Percentiles rank a stretch among this genome's conserved stretches.
phyloP scores from a whole-genome alignment of 441 rosid species.

The Flueggea neowawraea region DNA sequence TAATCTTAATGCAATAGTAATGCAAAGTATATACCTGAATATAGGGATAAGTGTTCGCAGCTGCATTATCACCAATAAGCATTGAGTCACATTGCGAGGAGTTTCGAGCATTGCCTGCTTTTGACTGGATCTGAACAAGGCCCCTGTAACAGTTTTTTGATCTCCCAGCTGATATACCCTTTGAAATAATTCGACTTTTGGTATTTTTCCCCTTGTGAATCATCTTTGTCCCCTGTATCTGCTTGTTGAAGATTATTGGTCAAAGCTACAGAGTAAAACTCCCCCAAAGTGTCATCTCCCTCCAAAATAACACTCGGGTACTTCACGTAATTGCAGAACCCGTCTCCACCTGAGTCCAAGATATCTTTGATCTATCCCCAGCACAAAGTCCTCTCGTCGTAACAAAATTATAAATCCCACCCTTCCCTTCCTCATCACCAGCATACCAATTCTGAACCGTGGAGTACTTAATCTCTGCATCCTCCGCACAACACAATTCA shows the following conservation, averaged over 20 bases:
- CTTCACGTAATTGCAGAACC: slow-evolving; percentile 96
- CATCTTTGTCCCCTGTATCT: slow-evolving; percentile 97
- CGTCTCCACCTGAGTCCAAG: slow-evolving; percentile 98
- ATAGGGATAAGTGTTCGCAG: slow-evolving; percentile 96
- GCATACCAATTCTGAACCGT: slow-evolving; percentile 98
- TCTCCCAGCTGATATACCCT: slow-evolving; percentile 85
- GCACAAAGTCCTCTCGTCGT: slow-evolving; percentile 92
- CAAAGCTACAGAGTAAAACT: slow-evolving; percentile 92
- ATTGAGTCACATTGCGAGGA: slow-evolving; percentile 94
- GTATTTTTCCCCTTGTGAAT: slow-evolving; percentile 94
- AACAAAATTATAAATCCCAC: slow-evolving; percentile 92
- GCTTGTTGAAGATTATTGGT: slow-evolving; percentile 94
- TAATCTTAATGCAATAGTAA: no score
- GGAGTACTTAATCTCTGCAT: slow-evolving; percentile 91
- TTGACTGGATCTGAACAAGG: slow-evolving; percentile 90
- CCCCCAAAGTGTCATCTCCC: slow-evolving; percentile 80
- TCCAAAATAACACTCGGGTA: slow-evolving; percentile 92
- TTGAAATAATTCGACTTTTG: slow-evolving; percentile 82
- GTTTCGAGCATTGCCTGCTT: slow-evolving; percentile 84
- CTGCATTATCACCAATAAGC: slow-evolving; percentile 96
- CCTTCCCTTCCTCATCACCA: slow-evolving; percentile 85
- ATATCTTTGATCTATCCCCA: slow-evolving; percentile 73
- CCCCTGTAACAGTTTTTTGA: slow-evolving; percentile 95
- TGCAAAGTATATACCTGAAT: slow-evolving; percentile 56
- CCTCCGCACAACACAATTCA: slow-evolving; percentile 75